Evolutionary conservation across 306 rosid genomes (phyloP), one percentile per base, ranked within the genome.

Genomic region (Malus asiatica): DNA sequence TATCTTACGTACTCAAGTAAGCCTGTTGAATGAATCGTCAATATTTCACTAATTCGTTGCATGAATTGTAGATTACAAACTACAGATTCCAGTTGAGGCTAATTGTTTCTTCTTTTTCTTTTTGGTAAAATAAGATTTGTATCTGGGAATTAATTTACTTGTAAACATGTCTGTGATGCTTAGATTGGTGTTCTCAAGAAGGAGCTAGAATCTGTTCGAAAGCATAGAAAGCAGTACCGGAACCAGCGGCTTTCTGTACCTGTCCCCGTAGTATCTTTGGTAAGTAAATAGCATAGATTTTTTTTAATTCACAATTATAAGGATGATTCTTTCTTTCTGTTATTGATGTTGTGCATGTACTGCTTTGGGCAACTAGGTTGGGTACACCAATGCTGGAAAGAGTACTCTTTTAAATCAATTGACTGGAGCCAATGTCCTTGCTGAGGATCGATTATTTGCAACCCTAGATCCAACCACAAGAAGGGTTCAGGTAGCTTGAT

Each of bases 331-430:
- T 45, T 65, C 4, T 33, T 55, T 48, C 59, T 60, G 29, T 32
- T 58, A 48, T 29, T 77, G 63, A 30, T 72, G 59, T 29, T 66
- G 66, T 57, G 8, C 72, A 10, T 58, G 44, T 60, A 59, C 48
- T 58, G 70, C 66, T 81, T 70, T 44, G 45, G 65, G 75, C 55
- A 77, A 85, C 48, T 74, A 95, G 99, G 99, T 92, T 78, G 99
- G 99, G 33, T 95, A 95, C 86, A 95, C 99, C 46, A 95, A 95
- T 87, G 97, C 99, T 78, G 97, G 99, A 62, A 95, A 95, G 91
- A 95, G 99, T 75, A 95, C 99, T 13, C 96, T 95, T 77, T 79
- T 92, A 70, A 95, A 95, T 84, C 99, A 74, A 59, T 88, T 92
- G 84, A 92, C 98, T 57, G 99, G 98, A 82, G 97, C 97, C 73